Base-by-base conservation (phyloP, 31 red algal species). In the Asparagopsis taxiformis region DNA sequence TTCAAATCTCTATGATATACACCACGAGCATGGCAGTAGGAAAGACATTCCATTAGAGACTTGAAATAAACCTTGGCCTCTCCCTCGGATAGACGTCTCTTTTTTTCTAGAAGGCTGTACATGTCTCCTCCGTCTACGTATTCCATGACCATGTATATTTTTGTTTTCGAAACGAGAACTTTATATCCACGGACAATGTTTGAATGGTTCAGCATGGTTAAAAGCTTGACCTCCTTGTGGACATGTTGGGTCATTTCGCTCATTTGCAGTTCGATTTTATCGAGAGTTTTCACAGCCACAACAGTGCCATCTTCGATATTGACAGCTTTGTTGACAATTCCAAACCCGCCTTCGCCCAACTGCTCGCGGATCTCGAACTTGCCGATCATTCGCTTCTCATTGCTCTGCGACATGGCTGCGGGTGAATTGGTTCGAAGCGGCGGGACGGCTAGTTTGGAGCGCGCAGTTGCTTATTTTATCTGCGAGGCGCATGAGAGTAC, bases 41-140 rank as follows among this genome's bases (percentile, higher is more conserved):
- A 55, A 35, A 97, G 50, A 7, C 82, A 77, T 62, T 71, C 78
- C 43, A 97, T 70, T 3, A 97, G 52, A 62, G 85, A 74, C 3
- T 69, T 59, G 59, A 97, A 97, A 17, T 84, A 31, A 16, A 38
- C 43, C 39, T 73, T 63, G n/a, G 88, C 88, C 32, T 87, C 67
- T n/a, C 41, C 48, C 48, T 87, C 83, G 5, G 72, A 22, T 10
- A 91, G 56, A 22, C 62, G 25, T 11, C 38, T 55, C 32, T 65
- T 66, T 36, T 76, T 52, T n/a, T 50, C 48, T 6, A 97, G 62
- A 36, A 66, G 56, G 1, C 67, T 53, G 46, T 88, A 81, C 52
- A 91, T 52, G 50, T 97, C 91, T 24, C 94, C 94, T 20, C 94
- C 94, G 29, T 88, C 87, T 11, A 82, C 88, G 63, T 84, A 97